These are phyloP conservation scores for Clarireedia homoeocarpa DNA, from an alignment of 2,329 filamentous ascomycete genomes.

Conservation along the genomic window DNA sequence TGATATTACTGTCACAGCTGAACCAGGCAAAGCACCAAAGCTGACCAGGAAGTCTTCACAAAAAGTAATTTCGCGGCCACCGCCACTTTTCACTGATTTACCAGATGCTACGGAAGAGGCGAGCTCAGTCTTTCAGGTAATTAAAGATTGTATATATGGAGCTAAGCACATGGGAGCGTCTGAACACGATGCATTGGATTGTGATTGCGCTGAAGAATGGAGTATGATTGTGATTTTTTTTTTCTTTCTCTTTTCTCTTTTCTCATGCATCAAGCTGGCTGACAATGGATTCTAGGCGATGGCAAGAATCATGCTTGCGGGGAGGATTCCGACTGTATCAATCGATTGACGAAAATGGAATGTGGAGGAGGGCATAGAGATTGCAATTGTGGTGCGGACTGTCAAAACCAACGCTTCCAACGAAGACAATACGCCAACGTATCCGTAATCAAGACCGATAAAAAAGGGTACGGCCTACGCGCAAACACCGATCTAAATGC, in stretches of 20 bases:
- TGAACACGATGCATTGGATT: conserved; percentile 84
- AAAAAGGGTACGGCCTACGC: conserved; percentile 91
- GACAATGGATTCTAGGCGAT: conserved; percentile 39
- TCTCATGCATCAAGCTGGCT: conserved; percentile 20
- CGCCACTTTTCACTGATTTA: conserved; percentile 63
- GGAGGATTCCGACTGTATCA: conserved; percentile 97
- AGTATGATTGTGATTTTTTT: conserved; percentile 53
- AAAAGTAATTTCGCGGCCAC: conserved; percentile 55
- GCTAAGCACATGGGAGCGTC: conserved; percentile 87
- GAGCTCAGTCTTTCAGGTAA: conserved; percentile 67
- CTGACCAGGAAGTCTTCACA: conserved; percentile 65
- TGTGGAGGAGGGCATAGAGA: conserved; percentile 60
- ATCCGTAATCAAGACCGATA: conserved; percentile 93
- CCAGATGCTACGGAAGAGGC: conserved; percentile 75
- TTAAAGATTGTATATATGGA: conserved; percentile 81
- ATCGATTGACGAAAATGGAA: conserved; percentile 96
- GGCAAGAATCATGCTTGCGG: conserved; percentile 78
- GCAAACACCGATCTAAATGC: conserved; percentile 68
- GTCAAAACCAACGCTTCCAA: conserved; percentile 93
- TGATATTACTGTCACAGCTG: conserved; percentile 54
- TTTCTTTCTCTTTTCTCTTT: conserved; percentile 4
- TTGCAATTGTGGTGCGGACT: conserved; percentile 79
- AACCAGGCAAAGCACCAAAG: conserved; percentile 61
- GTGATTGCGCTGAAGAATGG: conserved; percentile 92
- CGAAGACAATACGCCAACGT: conserved; percentile 84